Conservation (phyloP, 495 filamentous ascomycete species). For the Chaetomium tenue region DNA sequence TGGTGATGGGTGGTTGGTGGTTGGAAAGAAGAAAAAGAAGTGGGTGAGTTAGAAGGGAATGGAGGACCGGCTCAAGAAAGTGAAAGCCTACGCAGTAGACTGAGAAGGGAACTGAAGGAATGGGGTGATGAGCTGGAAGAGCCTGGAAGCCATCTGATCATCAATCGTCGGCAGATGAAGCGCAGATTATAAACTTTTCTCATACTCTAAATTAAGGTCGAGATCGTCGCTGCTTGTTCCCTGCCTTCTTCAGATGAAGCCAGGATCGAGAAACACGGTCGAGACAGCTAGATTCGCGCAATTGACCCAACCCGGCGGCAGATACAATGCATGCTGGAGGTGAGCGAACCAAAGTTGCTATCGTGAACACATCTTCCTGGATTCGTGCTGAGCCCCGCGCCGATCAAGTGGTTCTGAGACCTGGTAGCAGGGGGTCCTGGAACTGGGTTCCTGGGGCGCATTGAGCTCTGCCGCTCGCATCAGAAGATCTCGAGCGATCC, state of each 20-base stretch:
- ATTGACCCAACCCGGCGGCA: background rate
- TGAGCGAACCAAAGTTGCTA: background rate
- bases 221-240: background rate
- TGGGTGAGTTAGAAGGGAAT: constrained; percentile 10
- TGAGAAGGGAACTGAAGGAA: background rate
- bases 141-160: background rate
- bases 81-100: constrained; percentile 15
- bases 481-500: constrained; percentile 7
- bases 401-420: constrained; percentile 20
- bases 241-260: background rate
- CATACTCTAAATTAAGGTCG: constrained; percentile 4
- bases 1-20: too few relatives aligned
- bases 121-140: constrained; percentile 1
- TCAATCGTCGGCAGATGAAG: background rate
- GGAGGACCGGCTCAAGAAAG: constrained; percentile 8
- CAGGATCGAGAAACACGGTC: constrained; percentile 12
- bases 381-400: constrained; percentile 9
- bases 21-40: constrained; percentile 1
- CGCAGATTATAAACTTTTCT: background rate
- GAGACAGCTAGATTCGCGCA: constrained; percentile 1
- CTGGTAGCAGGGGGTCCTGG: background rate
- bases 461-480: constrained; percentile 3
- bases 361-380: background rate
- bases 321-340: background rate
- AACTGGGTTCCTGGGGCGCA: background rate